phyloP scores from a whole-genome alignment of 345 rosid species.

The Ceriops tagal region DNA sequence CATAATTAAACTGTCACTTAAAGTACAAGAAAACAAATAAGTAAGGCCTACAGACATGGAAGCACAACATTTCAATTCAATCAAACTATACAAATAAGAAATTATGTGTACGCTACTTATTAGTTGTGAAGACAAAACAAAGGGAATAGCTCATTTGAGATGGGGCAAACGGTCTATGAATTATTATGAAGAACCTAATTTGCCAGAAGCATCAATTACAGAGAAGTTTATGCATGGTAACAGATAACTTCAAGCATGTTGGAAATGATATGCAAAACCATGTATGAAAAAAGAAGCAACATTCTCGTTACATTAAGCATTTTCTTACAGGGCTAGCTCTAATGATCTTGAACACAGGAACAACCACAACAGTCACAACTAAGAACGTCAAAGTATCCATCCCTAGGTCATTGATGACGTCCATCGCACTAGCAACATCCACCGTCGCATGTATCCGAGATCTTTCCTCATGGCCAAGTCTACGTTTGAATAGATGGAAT shows the following conservation, averaged over 20 bases:
- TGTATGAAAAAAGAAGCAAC: not conserved
- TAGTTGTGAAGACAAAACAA: not conserved
- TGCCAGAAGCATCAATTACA: too few relatives aligned
- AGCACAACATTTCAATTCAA: not conserved
- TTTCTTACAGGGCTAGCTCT: conserved; percentile 88
- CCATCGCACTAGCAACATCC: conserved; percentile 79
- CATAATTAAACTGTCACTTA: conserved; percentile 4
- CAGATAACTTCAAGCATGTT: too few relatives aligned
- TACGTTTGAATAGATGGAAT: conserved; percentile 27
- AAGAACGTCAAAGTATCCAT: conserved; percentile 90
- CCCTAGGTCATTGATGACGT: conserved; percentile 93
- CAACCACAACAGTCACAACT: conserved; percentile 83
- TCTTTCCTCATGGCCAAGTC: conserved; percentile 34
- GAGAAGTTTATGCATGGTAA: too few relatives aligned
- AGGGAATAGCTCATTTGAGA: too few relatives aligned
- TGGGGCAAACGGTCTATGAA: too few relatives aligned
- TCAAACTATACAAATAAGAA: not conserved
- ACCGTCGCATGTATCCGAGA: conserved; percentile 39
- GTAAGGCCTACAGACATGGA: not conserved
- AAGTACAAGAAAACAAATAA: not conserved
- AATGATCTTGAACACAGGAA: conserved; percentile 77
- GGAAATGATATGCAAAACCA: not conserved
- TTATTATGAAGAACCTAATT: too few relatives aligned
- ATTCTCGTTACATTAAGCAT: not conserved
- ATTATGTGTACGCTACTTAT: not conserved